A percentile compares a stretch with the other conserved stretches of the same genome.
phyloP scores from a whole-genome alignment of 345 rosid species.

The Salix koriyanagi region DNA sequence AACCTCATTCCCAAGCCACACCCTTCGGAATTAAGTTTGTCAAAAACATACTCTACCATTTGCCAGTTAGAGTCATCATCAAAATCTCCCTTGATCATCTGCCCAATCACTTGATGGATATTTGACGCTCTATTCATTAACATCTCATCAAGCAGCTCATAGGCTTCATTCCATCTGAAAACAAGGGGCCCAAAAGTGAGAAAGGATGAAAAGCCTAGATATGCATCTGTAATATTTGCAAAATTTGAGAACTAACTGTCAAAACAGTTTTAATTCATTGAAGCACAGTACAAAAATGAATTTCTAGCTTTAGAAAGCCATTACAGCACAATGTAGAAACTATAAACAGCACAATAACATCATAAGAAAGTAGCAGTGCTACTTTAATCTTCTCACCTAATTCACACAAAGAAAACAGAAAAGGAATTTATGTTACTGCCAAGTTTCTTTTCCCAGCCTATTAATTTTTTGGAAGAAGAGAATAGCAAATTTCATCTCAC shows the following conservation, averaged over 20 bases:
- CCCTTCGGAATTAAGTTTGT: slow-evolving; percentile 85
- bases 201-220: not conserved
- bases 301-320: not conserved
- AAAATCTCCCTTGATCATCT: slow-evolving; percentile 89
- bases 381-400: not conserved
- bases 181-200: slow-evolving; percentile 16
- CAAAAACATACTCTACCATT: slow-evolving; percentile 84
- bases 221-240: not conserved
- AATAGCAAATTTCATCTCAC: not conserved
- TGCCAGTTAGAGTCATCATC: slow-evolving; percentile 91
- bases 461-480: not conserved
- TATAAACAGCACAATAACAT: not conserved
- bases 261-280: not conserved
- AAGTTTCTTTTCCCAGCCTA: not conserved
- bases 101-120: slow-evolving; percentile 84
- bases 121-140: slow-evolving; percentile 59
- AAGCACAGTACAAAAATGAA: not conserved
- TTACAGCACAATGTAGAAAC: not conserved
- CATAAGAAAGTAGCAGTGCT: not conserved
- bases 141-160: slow-evolving; percentile 78
- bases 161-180: slow-evolving; percentile 76
- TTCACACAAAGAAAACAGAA: not conserved
- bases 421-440: not conserved
- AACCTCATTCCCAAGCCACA: slow-evolving; percentile 84
- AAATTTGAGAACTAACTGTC: not conserved